phyloP scores from a whole-genome alignment of 139 green algal genomes.

The Chlamydomonas sphaeroides region DNA sequence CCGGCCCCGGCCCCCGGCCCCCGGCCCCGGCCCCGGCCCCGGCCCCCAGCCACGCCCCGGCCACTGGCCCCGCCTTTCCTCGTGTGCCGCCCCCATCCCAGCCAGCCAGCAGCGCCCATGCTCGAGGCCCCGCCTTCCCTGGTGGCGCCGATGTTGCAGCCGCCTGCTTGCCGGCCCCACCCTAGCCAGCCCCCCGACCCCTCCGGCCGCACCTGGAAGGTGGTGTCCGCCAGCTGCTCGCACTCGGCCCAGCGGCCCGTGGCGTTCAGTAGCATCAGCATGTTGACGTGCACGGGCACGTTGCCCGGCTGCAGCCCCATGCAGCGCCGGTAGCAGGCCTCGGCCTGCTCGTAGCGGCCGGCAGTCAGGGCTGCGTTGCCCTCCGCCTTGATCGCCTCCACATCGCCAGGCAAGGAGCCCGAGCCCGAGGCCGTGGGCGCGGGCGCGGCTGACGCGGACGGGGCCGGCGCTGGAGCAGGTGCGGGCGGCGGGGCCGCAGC shows the following conservation, averaged over 20 bases:
- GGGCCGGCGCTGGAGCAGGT: not conserved
- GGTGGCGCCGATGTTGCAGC: no score
- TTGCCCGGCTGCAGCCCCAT: not conserved
- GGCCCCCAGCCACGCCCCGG: no score
- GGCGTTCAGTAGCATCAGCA: constrained; percentile 12
- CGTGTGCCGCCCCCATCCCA: no score
- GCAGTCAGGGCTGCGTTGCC: constrained; percentile 9
- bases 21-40: no score
- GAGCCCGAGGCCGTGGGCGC: not conserved
- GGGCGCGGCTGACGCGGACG: not conserved
- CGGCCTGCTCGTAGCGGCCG: not conserved
- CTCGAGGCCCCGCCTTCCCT: no score
- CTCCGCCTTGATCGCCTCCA: constrained; percentile 11
- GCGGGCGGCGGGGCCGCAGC: not conserved
- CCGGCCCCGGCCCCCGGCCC: no score
- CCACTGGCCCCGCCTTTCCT: no score
- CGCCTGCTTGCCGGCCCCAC: no score
- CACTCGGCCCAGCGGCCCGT: not conserved
- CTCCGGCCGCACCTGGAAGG: not conserved
- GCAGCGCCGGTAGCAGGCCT: not conserved
- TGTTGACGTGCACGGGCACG: constrained; percentile 7
- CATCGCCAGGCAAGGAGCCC: not conserved
- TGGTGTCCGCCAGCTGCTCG: not conserved
- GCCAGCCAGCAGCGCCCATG: no score
- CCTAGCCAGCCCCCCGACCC: not conserved